Base-by-base conservation (phyloP, 1,139 yeast genomes). In the Insectozyma bohioensis region DNA sequence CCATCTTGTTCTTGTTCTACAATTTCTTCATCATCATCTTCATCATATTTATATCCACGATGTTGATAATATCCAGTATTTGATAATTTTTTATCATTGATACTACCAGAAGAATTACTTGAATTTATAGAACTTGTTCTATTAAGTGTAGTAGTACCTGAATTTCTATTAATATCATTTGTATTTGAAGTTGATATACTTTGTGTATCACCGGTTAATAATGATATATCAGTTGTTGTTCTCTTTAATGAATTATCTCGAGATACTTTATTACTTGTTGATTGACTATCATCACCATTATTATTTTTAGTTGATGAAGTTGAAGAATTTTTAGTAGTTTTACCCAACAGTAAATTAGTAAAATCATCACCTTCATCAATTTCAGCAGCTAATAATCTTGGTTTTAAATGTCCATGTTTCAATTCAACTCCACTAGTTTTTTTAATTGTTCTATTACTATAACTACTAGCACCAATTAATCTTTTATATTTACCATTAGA, bases 301-400 rank as follows among this genome's bases (percentile, higher is more conserved):
- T 26, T 34, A 28, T 43, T 43, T 13, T 41, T 41, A 5, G 42
- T 16, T 5, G 47, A 36, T 12, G 35, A 19, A 31, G 37, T 17
- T 5, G 34, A 31, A 4, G 25, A 16, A 12, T 36, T 33, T 10
- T 28, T 32, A 4, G 25, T 14, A 12, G 37, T 33, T 10, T 28
- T 32, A 6, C 31, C 5, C 45, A 52, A 14, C 10, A 8, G 24
- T 20, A 5, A 30, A 19, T 14, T 12, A 19, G 34, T 27, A 4
- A 33, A 24, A 24, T 41, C 58, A 39, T 78, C 85, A 24, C 69
- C 76, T 38, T 83, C 88, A 41, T 81, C 92, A 19, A 84, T 80
- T 54, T 85, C 95, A 10, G 84, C 78, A 1, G 92, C 92, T 39
- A 85, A 63, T 53, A 84, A 67, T 36, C 88, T 70, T n/a, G 85